Conservation (phyloP, 768 basidiomycete genomes). For the Dentipellis fragilis region DNA sequence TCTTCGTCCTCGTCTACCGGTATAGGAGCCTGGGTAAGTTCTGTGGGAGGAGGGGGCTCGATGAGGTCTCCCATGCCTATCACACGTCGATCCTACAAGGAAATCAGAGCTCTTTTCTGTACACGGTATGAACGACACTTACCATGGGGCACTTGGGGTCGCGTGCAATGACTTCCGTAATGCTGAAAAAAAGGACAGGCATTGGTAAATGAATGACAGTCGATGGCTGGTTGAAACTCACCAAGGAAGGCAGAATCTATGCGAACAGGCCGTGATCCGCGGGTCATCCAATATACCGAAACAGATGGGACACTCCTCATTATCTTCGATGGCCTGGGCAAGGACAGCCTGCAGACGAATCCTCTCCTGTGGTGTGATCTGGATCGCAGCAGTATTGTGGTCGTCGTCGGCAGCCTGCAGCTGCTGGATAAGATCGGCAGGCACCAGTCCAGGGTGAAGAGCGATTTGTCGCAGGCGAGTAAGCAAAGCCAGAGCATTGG, state of each 20-base stretch:
- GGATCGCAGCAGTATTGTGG: slow-evolving; percentile 23
- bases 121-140: slow-evolving; percentile 1
- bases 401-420: slow-evolving; percentile 30
- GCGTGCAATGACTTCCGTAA: slow-evolving; percentile 56
- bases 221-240: slow-evolving; percentile 19
- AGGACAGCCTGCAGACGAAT: slow-evolving; percentile 46
- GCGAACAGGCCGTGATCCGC: slow-evolving; percentile 64
- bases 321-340: slow-evolving; percentile 64
- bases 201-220: background rate
- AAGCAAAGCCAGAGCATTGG: slow-evolving; percentile 71
- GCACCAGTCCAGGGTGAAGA: slow-evolving; percentile 70
- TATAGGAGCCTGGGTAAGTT: slow-evolving; percentile 53
- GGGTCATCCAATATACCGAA: slow-evolving; percentile 51
- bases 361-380: slow-evolving; percentile 45
- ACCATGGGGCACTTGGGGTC: slow-evolving; percentile 83
- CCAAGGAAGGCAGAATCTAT: slow-evolving; percentile 68
- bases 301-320: slow-evolving; percentile 76
- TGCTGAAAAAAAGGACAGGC: slow-evolving; percentile 31
- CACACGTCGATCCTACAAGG: slow-evolving; percentile 52
- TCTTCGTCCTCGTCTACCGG: slow-evolving; percentile 28
- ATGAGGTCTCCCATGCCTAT: slow-evolving; percentile 46
- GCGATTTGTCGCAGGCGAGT: slow-evolving; percentile 79
- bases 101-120: background rate
- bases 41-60: slow-evolving; percentile 53
- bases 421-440: slow-evolving; percentile 58